Evolutionary conservation across 805 yeast genomes (phyloP).

Genomic region (Saccharomycopsis fodiens): DNA sequence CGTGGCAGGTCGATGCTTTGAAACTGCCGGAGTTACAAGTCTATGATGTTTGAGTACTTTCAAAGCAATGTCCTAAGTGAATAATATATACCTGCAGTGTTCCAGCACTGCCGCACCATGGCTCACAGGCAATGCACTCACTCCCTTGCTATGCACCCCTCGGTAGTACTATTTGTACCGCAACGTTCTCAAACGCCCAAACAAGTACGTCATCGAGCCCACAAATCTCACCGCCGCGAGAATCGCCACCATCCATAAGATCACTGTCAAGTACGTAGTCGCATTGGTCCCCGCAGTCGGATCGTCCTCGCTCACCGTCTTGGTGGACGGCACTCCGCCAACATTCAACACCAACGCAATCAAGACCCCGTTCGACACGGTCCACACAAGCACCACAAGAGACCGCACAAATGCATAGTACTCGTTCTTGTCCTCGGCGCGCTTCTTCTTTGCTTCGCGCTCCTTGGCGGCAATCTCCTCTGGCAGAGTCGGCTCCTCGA

Average conservation of each 20-base stretch:
- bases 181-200: slow-evolving; percentile 23
- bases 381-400: slow-evolving; percentile 83
- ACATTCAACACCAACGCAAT: slow-evolving; percentile 79
- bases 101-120: too few species aligned
- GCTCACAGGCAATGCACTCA: too few species aligned
- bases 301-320: slow-evolving; percentile 22
- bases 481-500: slow-evolving; percentile 36
- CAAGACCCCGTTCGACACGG: slow-evolving; percentile 74
- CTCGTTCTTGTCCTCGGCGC: slow-evolving; percentile 33
- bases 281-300: slow-evolving; percentile 30
- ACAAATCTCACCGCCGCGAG: slow-evolving; percentile 49
- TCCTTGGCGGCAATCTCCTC: slow-evolving; percentile 16
- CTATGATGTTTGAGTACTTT: too few species aligned
- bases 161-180: neutral
- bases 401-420: slow-evolving; percentile 84
- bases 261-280: slow-evolving; percentile 40
- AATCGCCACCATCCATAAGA: slow-evolving; percentile 56
- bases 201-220: slow-evolving; percentile 45
- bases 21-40: too few species aligned
- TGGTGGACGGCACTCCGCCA: slow-evolving; percentile 47
- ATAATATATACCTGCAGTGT: too few species aligned
- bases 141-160: too few species aligned
- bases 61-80: too few species aligned
- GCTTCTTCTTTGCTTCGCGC: slow-evolving; percentile 25
- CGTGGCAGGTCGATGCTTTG: too few species aligned